Conservation (phyloP, 164 flowering plant species). For the Aristolochia californica region DNA sequence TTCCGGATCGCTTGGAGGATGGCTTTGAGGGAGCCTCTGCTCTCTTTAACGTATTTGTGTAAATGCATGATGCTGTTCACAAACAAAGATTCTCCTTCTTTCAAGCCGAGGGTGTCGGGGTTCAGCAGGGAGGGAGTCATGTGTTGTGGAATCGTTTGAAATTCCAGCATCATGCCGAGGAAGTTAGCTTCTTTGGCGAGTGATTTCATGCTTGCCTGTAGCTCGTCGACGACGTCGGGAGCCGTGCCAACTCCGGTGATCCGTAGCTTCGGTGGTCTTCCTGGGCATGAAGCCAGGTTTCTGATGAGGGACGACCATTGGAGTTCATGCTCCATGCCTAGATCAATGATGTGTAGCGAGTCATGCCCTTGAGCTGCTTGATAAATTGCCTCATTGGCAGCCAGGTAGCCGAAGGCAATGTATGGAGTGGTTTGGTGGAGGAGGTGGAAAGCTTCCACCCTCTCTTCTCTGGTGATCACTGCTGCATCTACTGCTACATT, state of each 20-base stretch:
- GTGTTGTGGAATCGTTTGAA: conserved; percentile 21
- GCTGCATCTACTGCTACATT: conserved; percentile 15
- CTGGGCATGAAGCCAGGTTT: conserved; percentile 31
- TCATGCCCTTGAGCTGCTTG: conserved; percentile 37
- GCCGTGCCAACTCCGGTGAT: conserved; percentile 31
- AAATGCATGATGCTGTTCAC: conserved; percentile 45
- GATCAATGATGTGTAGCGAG: conserved; percentile 42
- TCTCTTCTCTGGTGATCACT: conserved; percentile 29
- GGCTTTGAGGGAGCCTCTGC: conserved; percentile 45
- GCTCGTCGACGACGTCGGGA: conserved; percentile 7
- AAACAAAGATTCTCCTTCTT: conserved; percentile 41
- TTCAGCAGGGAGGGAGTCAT: conserved; percentile 24
- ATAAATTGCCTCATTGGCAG: conserved; percentile 51
- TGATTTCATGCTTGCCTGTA: conserved; percentile 23
- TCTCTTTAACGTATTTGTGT: conserved; percentile 45
- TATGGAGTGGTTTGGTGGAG: conserved; percentile 57
- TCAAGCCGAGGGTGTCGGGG: conserved; percentile 26
- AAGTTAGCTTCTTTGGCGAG: conserved; percentile 27
- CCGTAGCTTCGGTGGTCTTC: conserved; percentile 32
- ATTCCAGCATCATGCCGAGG: conserved; percentile 27
- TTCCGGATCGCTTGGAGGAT: conserved; percentile 50
- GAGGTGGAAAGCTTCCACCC: conserved; percentile 38
- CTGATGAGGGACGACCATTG: conserved; percentile 53
- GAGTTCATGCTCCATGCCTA: conserved; percentile 44
- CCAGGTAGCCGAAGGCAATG: conserved; percentile 50